Evolutionary conservation across 257 asterid species (phyloP), one percentile per base, ranked within the genome.

Genomic region (Salvia rosmarinus): DNA sequence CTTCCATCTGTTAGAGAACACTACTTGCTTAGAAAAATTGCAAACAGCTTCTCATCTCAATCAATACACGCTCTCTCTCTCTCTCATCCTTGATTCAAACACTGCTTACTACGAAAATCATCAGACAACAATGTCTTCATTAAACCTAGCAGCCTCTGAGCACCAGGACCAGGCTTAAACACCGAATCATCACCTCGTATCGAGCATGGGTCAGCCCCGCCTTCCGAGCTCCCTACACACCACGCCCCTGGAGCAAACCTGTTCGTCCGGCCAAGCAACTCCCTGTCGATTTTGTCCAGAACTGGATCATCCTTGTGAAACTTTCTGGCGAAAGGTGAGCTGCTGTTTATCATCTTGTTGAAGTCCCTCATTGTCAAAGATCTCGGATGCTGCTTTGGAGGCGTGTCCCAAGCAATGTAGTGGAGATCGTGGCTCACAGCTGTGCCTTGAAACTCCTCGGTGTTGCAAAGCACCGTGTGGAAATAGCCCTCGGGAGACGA

Each of bases 401-500:
- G 99, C 34, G 76, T 73, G 82, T 95, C 99, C 99, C 99, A 95
- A 9, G 97, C 97, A 40, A 95, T 95, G 84, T 91, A 95, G 76
- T 95, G 99, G 58, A 95, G 93, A 69, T 95, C 99, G 10, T 95
- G 99, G 49, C 90, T 82, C 76, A 95, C 64, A 10, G 98, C 95
- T 8, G 97, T 89, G 73, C 70, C 70, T 20, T 76, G 89, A 25
- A 95, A 95, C 77, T 87, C 93, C 19, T 82, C 80, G 1, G 90
- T 82, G 82, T 91, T 95, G 90, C 99, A 95, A 34, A 95, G 88
- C 40, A 91, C 89, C 0, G 99, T 95, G 80, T 95, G 99, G 34
- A 95, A 95, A 63, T 95, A 95, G 74, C 99, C 98, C 74, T 95
- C 99, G 0, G 99, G 99, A 2, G 99, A 91, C 14, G 99, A 95